Base-by-base conservation (phyloP, 805 yeast genomes). In the Pichia californica region DNA sequence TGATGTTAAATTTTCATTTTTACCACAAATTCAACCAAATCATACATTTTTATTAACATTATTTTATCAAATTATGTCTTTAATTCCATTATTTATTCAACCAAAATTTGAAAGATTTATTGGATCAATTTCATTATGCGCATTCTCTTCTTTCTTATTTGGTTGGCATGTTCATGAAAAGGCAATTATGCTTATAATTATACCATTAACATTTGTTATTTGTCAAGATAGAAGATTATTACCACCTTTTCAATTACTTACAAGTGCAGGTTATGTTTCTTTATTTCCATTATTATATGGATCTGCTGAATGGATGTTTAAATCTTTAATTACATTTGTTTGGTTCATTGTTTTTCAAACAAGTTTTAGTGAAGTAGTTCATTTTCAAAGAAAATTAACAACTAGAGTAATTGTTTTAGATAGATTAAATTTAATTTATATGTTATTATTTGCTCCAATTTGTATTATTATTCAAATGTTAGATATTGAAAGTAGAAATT, bases 81-180 rank as follows among this genome's bases (percentile, higher is more conserved):
- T 87, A 21, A 66, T 84, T 3, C 96, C 95, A 1, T 57, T 81
- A 6, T 67, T 86, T 26, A 52, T 81, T 27, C 78, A 77, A 44
- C 96, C 96, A 5, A 79, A 80, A 2, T 85, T 74, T 59, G 79
- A 78, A 50, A 71, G 94, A 51, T 93, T 93, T 53, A 61, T 89
- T 15, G 96, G 95, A 0, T 77, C 89, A 1, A 64, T 93, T 53
- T 83, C 96, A 0, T 70, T 91, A 38, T 91, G 98, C 64, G 98
- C 94, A 4, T 87, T 78, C 64, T 81, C 96, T 0, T 84, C 96
- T 2, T 93, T 86, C 57, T 65, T 93, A 38, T 93, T 93, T 64
- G 99, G 99, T 5, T 93, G 98, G 97, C 98, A 93, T 58, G 99
- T 93, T 20, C 99, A 93, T 66, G 99, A 93, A 63, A 93, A 93